These are phyloP conservation scores for Madurella fahalii DNA, from an alignment of 2,329 filamentous ascomycete species.

Conservation along the genomic window DNA sequence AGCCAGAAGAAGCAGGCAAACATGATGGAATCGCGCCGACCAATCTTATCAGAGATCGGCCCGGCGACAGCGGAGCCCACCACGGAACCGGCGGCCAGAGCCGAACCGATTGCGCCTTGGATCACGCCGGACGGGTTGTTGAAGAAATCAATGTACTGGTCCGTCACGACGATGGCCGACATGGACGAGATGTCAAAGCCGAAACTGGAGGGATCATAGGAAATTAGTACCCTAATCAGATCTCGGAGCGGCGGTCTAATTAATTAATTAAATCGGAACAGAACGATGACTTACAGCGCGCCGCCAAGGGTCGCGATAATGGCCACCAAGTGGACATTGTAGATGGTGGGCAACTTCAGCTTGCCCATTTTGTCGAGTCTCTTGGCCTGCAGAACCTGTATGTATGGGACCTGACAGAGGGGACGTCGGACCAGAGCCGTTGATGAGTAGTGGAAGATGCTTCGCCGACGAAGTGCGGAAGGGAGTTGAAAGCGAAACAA, in stretches of 20 bases:
- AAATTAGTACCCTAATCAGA: not conserved
- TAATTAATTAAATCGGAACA: too few relatives aligned
- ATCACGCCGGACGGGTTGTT: slow-evolving; percentile 41
- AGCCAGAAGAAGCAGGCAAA: slow-evolving; percentile 47
- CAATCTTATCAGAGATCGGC: slow-evolving; percentile 45
- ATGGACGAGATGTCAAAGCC: slow-evolving; percentile 57
- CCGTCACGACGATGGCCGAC: slow-evolving; percentile 51
- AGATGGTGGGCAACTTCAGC: slow-evolving; percentile 43
- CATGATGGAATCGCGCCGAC: slow-evolving; percentile 43
- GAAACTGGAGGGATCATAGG: slow-evolving; percentile 30
- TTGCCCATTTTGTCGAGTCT: slow-evolving; percentile 3
- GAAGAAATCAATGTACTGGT: slow-evolving; percentile 51
- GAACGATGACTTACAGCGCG: slow-evolving; percentile 35
- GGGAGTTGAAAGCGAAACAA: too few relatives aligned
- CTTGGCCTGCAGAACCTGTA: not conserved
- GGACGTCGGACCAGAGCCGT: not conserved
- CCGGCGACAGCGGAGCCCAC: slow-evolving; percentile 47
- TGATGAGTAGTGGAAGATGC: not conserved
- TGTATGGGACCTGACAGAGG: too few relatives aligned
- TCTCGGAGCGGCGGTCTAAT: not conserved
- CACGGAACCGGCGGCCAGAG: slow-evolving; percentile 50
- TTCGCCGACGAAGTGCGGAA: too few relatives aligned
- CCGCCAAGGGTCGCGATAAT: slow-evolving; percentile 50
- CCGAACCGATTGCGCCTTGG: slow-evolving; percentile 50
- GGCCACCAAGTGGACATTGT: slow-evolving; percentile 52